phyloP scores from a whole-genome alignment of 2,329 filamentous ascomycete genomes.

The Thielaviopsis musarum region DNA sequence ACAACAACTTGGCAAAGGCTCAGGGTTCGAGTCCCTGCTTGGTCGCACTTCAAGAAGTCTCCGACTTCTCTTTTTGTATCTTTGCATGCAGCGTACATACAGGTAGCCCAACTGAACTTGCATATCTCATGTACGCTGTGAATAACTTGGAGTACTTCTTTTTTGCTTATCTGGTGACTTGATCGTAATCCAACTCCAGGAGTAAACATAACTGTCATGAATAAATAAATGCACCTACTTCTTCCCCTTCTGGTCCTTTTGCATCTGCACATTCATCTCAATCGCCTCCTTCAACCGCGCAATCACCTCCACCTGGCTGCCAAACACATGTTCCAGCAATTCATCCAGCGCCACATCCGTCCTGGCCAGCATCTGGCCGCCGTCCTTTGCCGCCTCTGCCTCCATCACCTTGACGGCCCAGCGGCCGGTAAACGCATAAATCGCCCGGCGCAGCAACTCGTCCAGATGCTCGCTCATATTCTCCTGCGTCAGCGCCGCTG shows the following conservation, averaged over 20 bases:
- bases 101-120: background rate
- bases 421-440: slow-evolving; percentile 44
- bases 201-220: background rate
- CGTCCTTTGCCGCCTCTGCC: slow-evolving; percentile 29
- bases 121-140: background rate
- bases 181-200: background rate
- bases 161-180: background rate
- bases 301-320: slow-evolving; percentile 40
- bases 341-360: slow-evolving; percentile 39
- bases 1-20: slow-evolving; percentile 12
- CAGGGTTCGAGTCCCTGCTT: too few relatives aligned
- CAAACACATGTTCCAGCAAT: slow-evolving; percentile 40
- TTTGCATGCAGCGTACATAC: background rate
- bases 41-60: slow-evolving; percentile 1
- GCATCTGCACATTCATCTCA: slow-evolving; percentile 36
- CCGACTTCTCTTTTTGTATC: background rate
- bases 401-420: slow-evolving; percentile 38
- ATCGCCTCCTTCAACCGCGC: slow-evolving; percentile 45
- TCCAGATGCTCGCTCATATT: slow-evolving; percentile 50
- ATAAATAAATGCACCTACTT: slow-evolving; percentile 15
- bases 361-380: slow-evolving; percentile 32
- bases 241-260: slow-evolving; percentile 26
- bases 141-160: background rate
- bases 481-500: slow-evolving; percentile 24
- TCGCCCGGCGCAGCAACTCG: slow-evolving; percentile 43